Evolutionary conservation across 116 monocot species (phyloP).

Genomic region (Papilionanthe hybrid): DNA sequence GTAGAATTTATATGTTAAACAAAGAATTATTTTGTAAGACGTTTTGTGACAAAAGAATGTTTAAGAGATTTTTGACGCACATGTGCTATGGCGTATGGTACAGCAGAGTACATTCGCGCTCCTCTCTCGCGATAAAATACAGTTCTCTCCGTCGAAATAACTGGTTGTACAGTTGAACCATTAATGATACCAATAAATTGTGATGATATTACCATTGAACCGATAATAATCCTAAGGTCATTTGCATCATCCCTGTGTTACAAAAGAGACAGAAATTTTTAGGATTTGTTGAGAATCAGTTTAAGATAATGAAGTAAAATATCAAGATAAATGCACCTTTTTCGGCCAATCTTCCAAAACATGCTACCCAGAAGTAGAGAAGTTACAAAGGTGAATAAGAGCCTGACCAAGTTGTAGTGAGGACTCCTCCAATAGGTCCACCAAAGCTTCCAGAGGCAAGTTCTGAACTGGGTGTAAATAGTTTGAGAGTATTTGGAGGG

Average conservation of each 20-base stretch:
- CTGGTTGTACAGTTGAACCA: constrained; percentile 20
- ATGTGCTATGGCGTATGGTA: constrained; percentile 1
- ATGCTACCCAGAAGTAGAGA: constrained; percentile 34
- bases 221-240: constrained; percentile 10
- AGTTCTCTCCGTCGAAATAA: constrained; percentile 18
- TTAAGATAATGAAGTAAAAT: not conserved
- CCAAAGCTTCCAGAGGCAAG: constrained; percentile 52
- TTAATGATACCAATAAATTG: constrained; percentile 20
- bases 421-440: constrained; percentile 54
- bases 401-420: constrained; percentile 42
- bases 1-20: not conserved
- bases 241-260: constrained; percentile 15
- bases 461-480: constrained; percentile 25
- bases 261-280: not conserved
- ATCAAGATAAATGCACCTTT: constrained; percentile 18
- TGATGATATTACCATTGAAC: constrained; percentile 18
- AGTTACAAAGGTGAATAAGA: constrained; percentile 32
- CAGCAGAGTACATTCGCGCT: constrained; percentile 10
- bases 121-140: constrained; percentile 32
- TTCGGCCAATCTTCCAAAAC: constrained; percentile 46
- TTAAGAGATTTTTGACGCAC: too few relatives aligned
- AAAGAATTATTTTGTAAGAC: not conserved
- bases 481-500: constrained; percentile 25
- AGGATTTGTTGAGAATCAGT: too few relatives aligned
- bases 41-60: not conserved